Conservation (phyloP, 2,329 filamentous ascomycete species). For the Fusarium albosuccineum region DNA sequence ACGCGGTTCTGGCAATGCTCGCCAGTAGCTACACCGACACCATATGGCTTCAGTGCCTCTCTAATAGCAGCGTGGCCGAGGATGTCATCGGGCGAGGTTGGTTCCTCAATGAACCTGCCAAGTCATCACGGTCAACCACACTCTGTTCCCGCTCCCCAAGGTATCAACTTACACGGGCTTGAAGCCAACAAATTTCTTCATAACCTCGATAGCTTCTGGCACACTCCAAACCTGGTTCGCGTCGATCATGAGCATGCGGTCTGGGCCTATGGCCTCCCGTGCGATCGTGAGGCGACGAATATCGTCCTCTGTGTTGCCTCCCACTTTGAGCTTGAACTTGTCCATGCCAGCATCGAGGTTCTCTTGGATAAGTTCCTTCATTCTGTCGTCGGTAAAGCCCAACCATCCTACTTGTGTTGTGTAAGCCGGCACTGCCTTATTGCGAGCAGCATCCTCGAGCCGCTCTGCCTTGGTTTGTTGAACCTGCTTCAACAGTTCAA, state of each 20-base stretch:
- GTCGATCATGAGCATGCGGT: constrained; percentile 89
- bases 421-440: constrained; percentile 86
- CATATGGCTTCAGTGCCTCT: constrained; percentile 79
- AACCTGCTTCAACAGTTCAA: constrained; percentile 75
- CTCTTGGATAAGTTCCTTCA: constrained; percentile 79
- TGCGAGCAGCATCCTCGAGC: constrained; percentile 78
- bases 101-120: constrained; percentile 89
- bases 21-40: constrained; percentile 88
- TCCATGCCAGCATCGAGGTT: constrained; percentile 82
- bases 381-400: constrained; percentile 88
- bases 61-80: constrained; percentile 88
- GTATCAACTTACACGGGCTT: constrained; percentile 67
- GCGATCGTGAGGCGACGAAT: constrained; percentile 78
- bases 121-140: too few relatives aligned
- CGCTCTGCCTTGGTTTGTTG: constrained; percentile 78
- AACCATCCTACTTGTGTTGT: constrained; percentile 93
- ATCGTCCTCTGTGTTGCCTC: constrained; percentile 78
- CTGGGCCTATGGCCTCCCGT: constrained; percentile 83
- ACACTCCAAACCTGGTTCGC: constrained; percentile 95
- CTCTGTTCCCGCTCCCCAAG: too few relatives aligned
- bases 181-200: constrained; percentile 84
- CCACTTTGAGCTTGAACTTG: constrained; percentile 94
- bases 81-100: constrained; percentile 89
- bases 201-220: constrained; percentile 88
- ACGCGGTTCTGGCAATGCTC: constrained; percentile 97